phyloP scores from a whole-genome alignment of 2,329 filamentous ascomycete species.

The Huntiella bhutanensis region DNA sequence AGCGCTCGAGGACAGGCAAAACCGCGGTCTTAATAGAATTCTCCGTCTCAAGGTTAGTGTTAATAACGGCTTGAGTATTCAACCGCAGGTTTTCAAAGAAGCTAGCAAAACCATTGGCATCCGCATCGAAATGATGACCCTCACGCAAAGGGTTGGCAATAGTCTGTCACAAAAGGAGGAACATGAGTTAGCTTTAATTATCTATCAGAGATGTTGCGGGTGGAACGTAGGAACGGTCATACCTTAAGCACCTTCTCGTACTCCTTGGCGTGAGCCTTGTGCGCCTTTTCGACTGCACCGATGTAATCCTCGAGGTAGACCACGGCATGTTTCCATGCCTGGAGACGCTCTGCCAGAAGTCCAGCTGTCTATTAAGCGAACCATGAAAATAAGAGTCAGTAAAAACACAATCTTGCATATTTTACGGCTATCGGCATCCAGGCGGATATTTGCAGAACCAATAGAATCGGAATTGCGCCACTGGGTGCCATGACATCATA shows the following conservation, averaged over 20 bases:
- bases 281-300: slow-evolving; percentile 63
- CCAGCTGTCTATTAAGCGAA: slow-evolving; percentile 40
- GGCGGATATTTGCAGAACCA: not conserved
- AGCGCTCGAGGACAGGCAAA: slow-evolving; percentile 69
- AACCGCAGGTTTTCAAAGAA: slow-evolving; percentile 87
- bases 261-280: slow-evolving; percentile 74
- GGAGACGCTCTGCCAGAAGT: slow-evolving; percentile 69
- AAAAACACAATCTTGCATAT: too few relatives aligned
- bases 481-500: too few relatives aligned
- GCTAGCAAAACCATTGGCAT: slow-evolving; percentile 66
- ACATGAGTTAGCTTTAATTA: slow-evolving; percentile 4
- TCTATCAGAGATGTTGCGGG: not conserved
- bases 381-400: not conserved
- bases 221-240: slow-evolving; percentile 16
- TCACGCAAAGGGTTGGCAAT: slow-evolving; percentile 74
- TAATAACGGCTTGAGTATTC: slow-evolving; percentile 82
- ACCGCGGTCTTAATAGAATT: slow-evolving; percentile 76
- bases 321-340: slow-evolving; percentile 91
- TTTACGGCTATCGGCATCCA: not conserved
- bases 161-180: slow-evolving; percentile 31
- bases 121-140: slow-evolving; percentile 83
- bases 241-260: slow-evolving; percentile 87
- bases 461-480: not conserved
- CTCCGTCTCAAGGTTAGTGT: slow-evolving; percentile 77
- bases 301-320: slow-evolving; percentile 86